Base-by-base conservation (phyloP, 2,329 filamentous ascomycete species). In the Seiridium cupressi region DNA sequence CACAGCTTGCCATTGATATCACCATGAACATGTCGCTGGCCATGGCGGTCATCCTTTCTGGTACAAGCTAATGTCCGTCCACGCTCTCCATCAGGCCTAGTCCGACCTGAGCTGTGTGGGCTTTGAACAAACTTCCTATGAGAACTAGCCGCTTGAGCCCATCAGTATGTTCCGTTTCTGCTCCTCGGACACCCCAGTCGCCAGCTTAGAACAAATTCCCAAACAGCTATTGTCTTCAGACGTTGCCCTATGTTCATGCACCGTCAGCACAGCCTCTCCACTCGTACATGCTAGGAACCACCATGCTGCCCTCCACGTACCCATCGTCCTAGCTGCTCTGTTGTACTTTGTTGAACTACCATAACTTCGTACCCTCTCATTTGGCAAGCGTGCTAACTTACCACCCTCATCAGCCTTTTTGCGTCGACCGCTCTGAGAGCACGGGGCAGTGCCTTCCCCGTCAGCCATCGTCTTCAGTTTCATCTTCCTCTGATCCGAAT, bases 141-240 rank as follows among this genome's bases (percentile, higher is more conserved):
- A 48, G 46, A 48, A 48, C 46, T 18, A 42, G 38, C 38, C 7
- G 38, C 38, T 42, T 13, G 38, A 13, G 38, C 38, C 38, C 38
- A 42, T 61, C 60, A 62, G 61, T 58, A 44, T 57, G 63, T 60
- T 66, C 59, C 64, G 60, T 66, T 64, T 60, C 57, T 57, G 59
- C 44, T 59, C 62, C 62, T 63, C 63, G 66, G 66, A 66, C 62
- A 66, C 64, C 64, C 67, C 62, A 63, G 64, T 61, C 65, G 62
- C 65, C 63, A 62, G 42, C 60, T 63, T 60, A 63, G 63, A 51
- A 53, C 65, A 62, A 62, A 69, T 64, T 67, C 63, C 59, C 65
- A 69, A 67, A 70, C 67, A 68, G 62, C 65, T 66, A 65, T 62
- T 60, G 65, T 69, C 68, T 70, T 70, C 66, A 70, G 65, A 68